Conservation (phyloP, 1,139 yeast species). For the Hemisphaericaspora xylanilytica region DNA sequence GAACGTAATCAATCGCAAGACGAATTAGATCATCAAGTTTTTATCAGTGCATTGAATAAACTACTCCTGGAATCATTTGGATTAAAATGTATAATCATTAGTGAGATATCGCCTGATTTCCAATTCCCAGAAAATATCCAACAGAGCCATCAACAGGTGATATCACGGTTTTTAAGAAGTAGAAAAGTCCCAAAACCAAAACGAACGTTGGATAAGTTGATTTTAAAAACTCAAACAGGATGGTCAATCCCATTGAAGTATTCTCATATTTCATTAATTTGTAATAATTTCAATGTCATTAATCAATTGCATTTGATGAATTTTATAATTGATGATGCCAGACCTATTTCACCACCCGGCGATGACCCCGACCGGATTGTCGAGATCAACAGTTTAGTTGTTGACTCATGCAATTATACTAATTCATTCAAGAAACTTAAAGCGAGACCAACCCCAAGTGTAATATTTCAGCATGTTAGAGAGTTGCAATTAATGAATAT, state of each 20-base stretch:
- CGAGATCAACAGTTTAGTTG: constrained; percentile 7
- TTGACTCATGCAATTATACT: constrained; percentile 28
- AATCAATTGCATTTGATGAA: constrained; percentile 44
- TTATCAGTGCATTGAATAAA: constrained; percentile 21
- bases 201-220: constrained; percentile 23
- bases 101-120: constrained; percentile 52
- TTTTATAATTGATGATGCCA: constrained; percentile 44
- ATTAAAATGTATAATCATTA: constrained; percentile 27
- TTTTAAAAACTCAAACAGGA: constrained; percentile 43
- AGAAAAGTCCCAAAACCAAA: constrained; percentile 18
- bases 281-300: constrained; percentile 44
- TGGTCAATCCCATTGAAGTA: constrained; percentile 50
- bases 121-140: constrained; percentile 32
- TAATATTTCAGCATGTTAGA: constrained; percentile 35
- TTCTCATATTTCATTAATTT: constrained; percentile 26
- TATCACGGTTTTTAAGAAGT: constrained; percentile 2
- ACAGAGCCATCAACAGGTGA: constrained; percentile 5
- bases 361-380: constrained; percentile 3
- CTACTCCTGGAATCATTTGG: constrained; percentile 35
- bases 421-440: constrained; percentile 18
- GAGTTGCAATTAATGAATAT: constrained; percentile 36
- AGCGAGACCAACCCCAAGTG: constrained; percentile 10
- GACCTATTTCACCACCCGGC: constrained; percentile 11
- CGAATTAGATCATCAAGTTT: constrained; percentile 26
- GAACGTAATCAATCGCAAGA: constrained; percentile 21